Percentiles rank a stretch among this genome's conserved stretches.
phyloP scores from a whole-genome alignment of 2,329 filamentous ascomycete genomes.

The Fusarium musae region DNA sequence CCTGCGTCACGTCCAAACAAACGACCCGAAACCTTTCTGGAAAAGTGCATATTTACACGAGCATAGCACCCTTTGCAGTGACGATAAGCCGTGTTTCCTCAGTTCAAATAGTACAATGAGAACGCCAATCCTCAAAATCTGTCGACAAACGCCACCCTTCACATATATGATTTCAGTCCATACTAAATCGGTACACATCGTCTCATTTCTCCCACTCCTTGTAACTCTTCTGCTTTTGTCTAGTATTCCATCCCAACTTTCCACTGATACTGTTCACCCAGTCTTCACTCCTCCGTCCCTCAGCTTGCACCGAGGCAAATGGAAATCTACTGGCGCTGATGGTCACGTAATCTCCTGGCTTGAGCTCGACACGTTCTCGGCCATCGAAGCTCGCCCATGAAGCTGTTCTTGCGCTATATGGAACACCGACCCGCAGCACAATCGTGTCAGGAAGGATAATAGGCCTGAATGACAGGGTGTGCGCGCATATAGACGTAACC shows the following conservation, averaged over 20 bases:
- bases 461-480: constrained; percentile 94
- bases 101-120: background rate
- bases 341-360: constrained; percentile 84
- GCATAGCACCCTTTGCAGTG: background rate
- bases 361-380: constrained; percentile 83
- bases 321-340: constrained; percentile 84
- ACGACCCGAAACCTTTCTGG: background rate
- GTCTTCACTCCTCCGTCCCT: constrained; percentile 76
- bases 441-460: constrained; percentile 97
- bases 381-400: constrained; percentile 99
- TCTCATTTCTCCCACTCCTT: constrained; percentile 58
- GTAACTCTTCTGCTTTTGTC: constrained; percentile 77
- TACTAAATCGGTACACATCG: background rate
- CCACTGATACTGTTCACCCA: constrained; percentile 85
- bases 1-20: background rate
- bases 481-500: constrained; percentile 92
- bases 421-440: constrained; percentile 91
- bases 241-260: constrained; percentile 84
- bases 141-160: constrained; percentile 9
- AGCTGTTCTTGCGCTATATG: constrained; percentile 87
- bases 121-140: background rate
- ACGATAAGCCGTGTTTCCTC: background rate
- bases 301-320: constrained; percentile 79
- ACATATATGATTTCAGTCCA: background rate
- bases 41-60: background rate